Base-by-base conservation (phyloP, 148 eudicot species). In the Selenicereus undatus region DNA sequence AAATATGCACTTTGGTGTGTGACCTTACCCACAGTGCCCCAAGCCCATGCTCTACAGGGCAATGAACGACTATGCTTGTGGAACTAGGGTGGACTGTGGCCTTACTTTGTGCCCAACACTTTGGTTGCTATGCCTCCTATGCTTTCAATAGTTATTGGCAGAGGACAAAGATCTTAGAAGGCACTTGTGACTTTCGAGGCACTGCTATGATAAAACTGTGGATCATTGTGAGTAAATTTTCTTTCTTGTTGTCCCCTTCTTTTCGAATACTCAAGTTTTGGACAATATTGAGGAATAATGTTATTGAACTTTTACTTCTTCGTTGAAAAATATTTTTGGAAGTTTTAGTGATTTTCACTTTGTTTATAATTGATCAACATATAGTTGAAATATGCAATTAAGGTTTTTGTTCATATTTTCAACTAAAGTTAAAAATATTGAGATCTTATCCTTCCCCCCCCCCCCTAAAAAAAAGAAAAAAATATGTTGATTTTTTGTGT, bases 91-190 rank as follows among this genome's bases (percentile, higher is more conserved):
- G 5, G 86, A 84, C 56, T 87, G 90, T 36, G 87, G 51, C n/a
- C 81, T 6, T 87, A 89, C 69, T 87, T 79, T 83, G 77, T 36
- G 70, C 91, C 91, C 78, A 85, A 82, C 24, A 85, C 75, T 0
- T 79, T 89, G 70, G 77, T 89, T 22, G 81, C 91, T 90, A 89
- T 81, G 90, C 91, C 14, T 89, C 91, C 1, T 89, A 84, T 75
- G 91, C 91, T 73, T 89, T 89, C 78, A 89, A 89, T 86, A 89
- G 90, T 76, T 89, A 87, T 79, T 89, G 90, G 91, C 91, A 89
- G 79, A 87, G 75, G 81, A 88, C 88, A 26, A 87, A 87, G 77
- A 69, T 21, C 52, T 71, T 71, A 56, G 90, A 90, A 35, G 90
- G 90, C 20, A 84, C 90, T 82, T 89, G 91, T 75, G 89, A 89